These are phyloP conservation scores for Fraxinus baroniana DNA, from an alignment of 305 asterid species.

Conservation along the genomic window DNA sequence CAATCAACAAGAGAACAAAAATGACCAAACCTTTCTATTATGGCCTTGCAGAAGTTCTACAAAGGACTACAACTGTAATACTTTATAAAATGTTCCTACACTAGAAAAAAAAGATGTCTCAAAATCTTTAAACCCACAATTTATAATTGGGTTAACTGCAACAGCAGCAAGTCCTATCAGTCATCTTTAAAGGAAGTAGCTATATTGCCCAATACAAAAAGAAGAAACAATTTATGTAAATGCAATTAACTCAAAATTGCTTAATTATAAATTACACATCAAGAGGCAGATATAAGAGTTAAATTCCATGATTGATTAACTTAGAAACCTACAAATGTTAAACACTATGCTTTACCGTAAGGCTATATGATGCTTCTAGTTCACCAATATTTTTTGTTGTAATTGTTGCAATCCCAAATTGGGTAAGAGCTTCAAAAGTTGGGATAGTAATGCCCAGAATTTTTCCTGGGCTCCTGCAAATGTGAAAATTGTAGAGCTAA, in stretches of 20 bases:
- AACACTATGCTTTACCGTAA: constrained; percentile 57
- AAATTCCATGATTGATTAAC: not conserved
- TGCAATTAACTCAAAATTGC: not conserved
- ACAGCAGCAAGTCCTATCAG: not conserved
- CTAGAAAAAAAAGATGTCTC: not conserved
- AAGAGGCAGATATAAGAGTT: not conserved
- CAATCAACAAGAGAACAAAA: not conserved
- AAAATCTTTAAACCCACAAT: not conserved
- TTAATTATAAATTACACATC: not conserved
- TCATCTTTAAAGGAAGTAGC: not conserved
- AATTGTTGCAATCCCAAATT: constrained; percentile 81
- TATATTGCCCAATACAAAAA: not conserved
- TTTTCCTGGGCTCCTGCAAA: constrained; percentile 64
- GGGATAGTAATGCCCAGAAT: constrained; percentile 73
- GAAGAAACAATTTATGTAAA: not conserved
- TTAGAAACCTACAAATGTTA: not conserved
- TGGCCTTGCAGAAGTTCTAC: not conserved
- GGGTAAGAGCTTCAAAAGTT: constrained; percentile 90
- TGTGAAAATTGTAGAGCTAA: not conserved
- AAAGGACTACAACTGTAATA: not conserved
- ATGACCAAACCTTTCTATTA: not conserved
- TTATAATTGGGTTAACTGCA: not conserved
- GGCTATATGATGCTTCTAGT: constrained; percentile 96
- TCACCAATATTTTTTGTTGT: constrained; percentile 75
- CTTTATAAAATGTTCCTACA: not conserved